phyloP scores from a whole-genome alignment of 2,329 filamentous ascomycete genomes.

The Myriosclerotinia duriaeana region DNA sequence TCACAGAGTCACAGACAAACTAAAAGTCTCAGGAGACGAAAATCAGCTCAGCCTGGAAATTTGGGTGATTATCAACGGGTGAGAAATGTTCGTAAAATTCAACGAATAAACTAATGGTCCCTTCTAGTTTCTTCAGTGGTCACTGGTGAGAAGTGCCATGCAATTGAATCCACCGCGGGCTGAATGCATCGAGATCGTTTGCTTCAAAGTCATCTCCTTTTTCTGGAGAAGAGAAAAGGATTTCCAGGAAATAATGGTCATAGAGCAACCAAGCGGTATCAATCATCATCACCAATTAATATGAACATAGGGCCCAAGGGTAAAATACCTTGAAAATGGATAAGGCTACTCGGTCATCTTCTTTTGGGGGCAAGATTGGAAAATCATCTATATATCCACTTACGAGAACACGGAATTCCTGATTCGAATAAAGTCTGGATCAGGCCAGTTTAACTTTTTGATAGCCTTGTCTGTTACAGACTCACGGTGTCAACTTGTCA shows the following conservation, averaged over 20 bases:
- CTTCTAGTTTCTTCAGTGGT: constrained; percentile 1
- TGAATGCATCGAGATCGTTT: constrained; percentile 4
- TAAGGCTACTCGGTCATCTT: constrained; percentile 16
- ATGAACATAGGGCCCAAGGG: neutral
- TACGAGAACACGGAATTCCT: neutral
- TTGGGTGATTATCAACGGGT: neutral
- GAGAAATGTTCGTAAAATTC: neutral
- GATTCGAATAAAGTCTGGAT: constrained; percentile 8
- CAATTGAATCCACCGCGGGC: neutral
- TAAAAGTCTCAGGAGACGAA: constrained; percentile 17
- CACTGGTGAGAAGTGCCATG: neutral
- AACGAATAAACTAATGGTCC: neutral
- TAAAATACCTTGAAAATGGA: neutral
- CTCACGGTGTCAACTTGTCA: constrained; percentile 1
- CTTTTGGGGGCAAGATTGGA: neutral
- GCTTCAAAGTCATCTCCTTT: neutral
- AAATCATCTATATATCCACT: constrained; percentile 1
- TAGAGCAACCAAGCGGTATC: neutral
- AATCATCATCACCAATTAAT: constrained; percentile 2
- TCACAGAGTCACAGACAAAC: constrained; percentile 4
- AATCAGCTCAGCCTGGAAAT: constrained; percentile 20
- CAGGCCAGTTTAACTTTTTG: constrained; percentile 6
- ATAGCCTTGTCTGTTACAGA: constrained; percentile 10
- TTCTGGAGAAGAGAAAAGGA: neutral
- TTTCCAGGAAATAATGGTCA: neutral